Percentiles rank a stretch among this genome's conserved stretches.
These are phyloP conservation scores for Acanthamoeba castellanii DNA, from an alignment of 208 protist species.

Conservation along the genomic window DNA sequence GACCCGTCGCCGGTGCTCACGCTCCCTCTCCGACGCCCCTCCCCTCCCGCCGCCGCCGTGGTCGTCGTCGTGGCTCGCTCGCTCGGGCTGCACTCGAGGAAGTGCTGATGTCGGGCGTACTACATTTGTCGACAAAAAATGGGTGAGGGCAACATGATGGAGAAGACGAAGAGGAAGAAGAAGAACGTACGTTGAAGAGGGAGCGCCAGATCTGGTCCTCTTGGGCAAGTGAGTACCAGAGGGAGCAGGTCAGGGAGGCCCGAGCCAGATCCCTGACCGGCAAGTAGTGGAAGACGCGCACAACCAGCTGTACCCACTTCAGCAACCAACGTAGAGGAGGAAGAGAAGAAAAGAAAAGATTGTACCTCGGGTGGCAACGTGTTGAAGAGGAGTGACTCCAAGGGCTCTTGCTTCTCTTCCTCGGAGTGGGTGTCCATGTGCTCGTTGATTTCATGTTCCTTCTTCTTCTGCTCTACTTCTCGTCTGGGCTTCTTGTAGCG, in stretches of 20 bases:
- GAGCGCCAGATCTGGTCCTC: constrained; percentile 22
- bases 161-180: not conserved
- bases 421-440: not conserved
- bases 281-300: constrained; percentile 32
- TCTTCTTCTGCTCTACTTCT: not conserved
- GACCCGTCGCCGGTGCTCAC: too few relatives aligned
- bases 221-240: not conserved
- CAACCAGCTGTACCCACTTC: not conserved
- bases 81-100: not conserved
- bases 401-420: not conserved
- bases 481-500: not conserved
- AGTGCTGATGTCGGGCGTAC: not conserved
- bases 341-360: too few relatives aligned
- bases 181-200: not conserved
- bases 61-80: not conserved
- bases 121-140: not conserved
- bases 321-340: not conserved
- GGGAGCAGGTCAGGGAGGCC: not conserved
- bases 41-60: not conserved
- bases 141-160: not conserved
- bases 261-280: not conserved
- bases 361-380: not conserved
- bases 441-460: too few relatives aligned
- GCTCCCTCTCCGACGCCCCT: not conserved
- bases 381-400: not conserved